phyloP scores from a whole-genome alignment of 306 rosid species.

The Glycyrrhiza uralensis region DNA sequence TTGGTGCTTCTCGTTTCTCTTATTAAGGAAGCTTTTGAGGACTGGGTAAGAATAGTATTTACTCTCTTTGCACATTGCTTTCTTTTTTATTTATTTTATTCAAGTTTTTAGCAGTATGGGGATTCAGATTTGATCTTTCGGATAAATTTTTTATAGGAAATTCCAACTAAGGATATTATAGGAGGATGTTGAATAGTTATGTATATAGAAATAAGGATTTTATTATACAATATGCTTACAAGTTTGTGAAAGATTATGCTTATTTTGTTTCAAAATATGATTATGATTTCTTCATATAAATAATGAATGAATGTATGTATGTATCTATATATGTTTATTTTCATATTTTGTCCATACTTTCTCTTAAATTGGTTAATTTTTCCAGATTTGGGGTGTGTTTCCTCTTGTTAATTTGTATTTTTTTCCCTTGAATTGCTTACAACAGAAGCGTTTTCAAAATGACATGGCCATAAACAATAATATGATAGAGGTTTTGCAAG shows the following conservation, averaged over 20 bases:
- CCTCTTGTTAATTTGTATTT: constrained; percentile 9
- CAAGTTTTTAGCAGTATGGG: not conserved
- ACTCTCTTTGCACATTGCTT: constrained; percentile 12
- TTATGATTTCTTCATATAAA: not conserved
- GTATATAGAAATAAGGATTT: constrained; percentile 1
- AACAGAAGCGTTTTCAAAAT: constrained; percentile 95
- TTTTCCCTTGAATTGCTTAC: constrained; percentile 22
- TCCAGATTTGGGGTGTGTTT: not conserved
- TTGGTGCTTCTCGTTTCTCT: constrained; percentile 85
- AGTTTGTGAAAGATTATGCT: not conserved
- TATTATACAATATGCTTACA: not conserved
- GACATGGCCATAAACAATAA: constrained; percentile 88
- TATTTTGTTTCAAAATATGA: constrained; percentile 11
- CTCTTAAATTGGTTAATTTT: constrained; percentile 1
- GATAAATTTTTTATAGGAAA: not conserved
- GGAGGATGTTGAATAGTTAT: constrained; percentile 11
- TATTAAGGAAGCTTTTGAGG: constrained; percentile 94
- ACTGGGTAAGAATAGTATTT: constrained; percentile 67
- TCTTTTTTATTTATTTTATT: not conserved
- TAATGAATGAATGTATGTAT: not conserved
- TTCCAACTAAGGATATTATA: not conserved
- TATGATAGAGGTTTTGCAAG: constrained; percentile 70
- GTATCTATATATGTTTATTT: not conserved
- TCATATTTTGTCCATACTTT: not conserved
- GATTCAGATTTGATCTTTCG: not conserved